Conservation (phyloP, 2,329 filamentous ascomycete genomes). For the Diaporthe vexans region DNA sequence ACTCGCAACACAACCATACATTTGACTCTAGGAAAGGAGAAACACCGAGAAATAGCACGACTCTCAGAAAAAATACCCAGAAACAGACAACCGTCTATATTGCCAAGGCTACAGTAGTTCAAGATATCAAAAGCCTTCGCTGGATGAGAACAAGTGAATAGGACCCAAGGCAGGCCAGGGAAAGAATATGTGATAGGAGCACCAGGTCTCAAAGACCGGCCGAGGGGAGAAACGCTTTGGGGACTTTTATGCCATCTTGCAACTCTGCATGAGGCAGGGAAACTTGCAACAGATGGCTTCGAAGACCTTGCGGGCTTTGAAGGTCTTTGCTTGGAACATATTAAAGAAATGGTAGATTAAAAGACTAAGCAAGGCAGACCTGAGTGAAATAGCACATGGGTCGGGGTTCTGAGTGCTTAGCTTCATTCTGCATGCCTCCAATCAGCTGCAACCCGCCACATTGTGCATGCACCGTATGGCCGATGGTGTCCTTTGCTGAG, state of each 20-base stretch:
- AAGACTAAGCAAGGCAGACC: neutral
- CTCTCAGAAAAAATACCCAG: neutral
- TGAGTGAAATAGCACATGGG: neutral
- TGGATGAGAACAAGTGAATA: neutral
- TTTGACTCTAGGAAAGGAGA: too few species aligned
- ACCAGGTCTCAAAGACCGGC: neutral
- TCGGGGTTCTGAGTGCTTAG: too few species aligned
- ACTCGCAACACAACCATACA: too few species aligned
- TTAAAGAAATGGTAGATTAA: neutral
- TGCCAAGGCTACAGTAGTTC: constrained; percentile 8
- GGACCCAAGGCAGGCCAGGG: neutral
- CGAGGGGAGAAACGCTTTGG: neutral
- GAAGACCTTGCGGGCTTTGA: neutral
- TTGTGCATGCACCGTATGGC: too few species aligned
- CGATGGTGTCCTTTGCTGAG: too few species aligned
- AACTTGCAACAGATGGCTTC: too few species aligned
- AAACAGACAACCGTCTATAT: neutral
- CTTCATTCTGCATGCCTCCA: too few species aligned
- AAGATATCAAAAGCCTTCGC: neutral
- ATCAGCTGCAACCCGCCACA: too few species aligned
- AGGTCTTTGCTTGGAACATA: neutral
- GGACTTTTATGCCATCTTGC: neutral
- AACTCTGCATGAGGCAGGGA: neutral
- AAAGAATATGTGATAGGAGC: neutral
- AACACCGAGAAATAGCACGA: too few species aligned